These are phyloP conservation scores for Phoma sp. DNA, from an alignment of 2,329 filamentous ascomycete genomes.

Conservation along the genomic window DNA sequence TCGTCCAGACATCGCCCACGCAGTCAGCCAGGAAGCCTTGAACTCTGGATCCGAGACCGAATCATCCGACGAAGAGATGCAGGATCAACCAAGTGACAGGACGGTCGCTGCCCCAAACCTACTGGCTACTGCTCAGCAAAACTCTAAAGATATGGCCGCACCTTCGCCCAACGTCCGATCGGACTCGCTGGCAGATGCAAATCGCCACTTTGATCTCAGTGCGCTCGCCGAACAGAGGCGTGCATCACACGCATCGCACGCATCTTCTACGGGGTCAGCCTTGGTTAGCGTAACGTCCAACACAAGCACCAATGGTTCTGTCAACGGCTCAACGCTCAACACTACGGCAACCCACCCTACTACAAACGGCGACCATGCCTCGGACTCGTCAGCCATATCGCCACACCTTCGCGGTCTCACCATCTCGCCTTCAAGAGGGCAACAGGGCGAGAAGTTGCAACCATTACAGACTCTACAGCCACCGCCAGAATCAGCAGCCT, in stretches of 20 bases:
- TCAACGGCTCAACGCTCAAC: slow-evolving; percentile 16
- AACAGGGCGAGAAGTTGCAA: slow-evolving; percentile 42
- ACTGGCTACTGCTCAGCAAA: background rate
- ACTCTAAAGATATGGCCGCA: background rate
- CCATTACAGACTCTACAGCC: slow-evolving; percentile 44
- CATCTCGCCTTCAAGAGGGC: slow-evolving; percentile 39
- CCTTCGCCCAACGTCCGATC: background rate
- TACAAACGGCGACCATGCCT: slow-evolving; percentile 6
- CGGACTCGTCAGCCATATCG: slow-evolving; percentile 34
- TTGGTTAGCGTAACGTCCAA: slow-evolving; percentile 15
- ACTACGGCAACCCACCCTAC: slow-evolving; percentile 17
- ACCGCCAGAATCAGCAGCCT: slow-evolving; percentile 33
- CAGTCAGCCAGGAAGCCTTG: slow-evolving; percentile 62
- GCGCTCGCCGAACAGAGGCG: slow-evolving; percentile 6
- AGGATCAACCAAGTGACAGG: slow-evolving; percentile 25
- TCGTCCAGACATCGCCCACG: slow-evolving; percentile 67
- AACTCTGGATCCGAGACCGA: slow-evolving; percentile 53
- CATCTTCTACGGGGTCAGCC: slow-evolving; percentile 13
- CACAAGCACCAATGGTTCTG: slow-evolving; percentile 4
- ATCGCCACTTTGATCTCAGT: background rate
- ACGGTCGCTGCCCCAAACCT: slow-evolving; percentile 8
- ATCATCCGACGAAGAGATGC: slow-evolving; percentile 52
- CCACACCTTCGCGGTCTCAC: slow-evolving; percentile 39
- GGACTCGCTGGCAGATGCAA: slow-evolving; percentile 10
- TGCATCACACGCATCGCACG: slow-evolving; percentile 15